Conservation (phyloP, 768 basidiomycete genomes). For the Tricholoma bakamatsutake region DNA sequence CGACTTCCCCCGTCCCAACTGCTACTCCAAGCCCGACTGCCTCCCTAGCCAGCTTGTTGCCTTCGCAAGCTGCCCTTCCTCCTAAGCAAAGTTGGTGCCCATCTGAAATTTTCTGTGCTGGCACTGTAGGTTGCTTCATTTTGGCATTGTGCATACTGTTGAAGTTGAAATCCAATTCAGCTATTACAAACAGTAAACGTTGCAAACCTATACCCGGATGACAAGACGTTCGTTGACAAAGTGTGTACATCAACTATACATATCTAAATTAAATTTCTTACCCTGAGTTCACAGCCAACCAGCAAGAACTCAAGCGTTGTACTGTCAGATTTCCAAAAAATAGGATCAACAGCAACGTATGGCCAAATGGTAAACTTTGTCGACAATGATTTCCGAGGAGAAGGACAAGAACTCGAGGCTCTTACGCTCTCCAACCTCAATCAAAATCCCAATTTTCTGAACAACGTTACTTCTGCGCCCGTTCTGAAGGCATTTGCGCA, state of each 20-base stretch:
- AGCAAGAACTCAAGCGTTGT: constrained; percentile 58
- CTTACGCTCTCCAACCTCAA: constrained; percentile 58
- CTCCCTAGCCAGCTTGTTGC: constrained; percentile 44
- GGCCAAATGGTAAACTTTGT: constrained; percentile 65
- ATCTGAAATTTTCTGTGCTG: constrained; percentile 75
- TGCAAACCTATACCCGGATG: constrained; percentile 68
- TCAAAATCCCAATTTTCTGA: constrained; percentile 57
- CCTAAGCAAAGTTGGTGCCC: constrained; percentile 74
- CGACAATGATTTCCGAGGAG: constrained; percentile 71
- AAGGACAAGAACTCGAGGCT: constrained; percentile 77
- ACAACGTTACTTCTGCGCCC: constrained; percentile 63
- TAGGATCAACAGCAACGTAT: constrained; percentile 47
- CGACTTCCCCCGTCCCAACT: constrained; percentile 38
- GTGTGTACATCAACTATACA: constrained; percentile 17
- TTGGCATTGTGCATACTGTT: constrained; percentile 4
- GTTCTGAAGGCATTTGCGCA: constrained; percentile 60
- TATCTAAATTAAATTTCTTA: background rate
- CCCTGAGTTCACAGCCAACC: constrained; percentile 53
- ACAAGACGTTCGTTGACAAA: constrained; percentile 86
- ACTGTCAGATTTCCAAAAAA: constrained; percentile 59
- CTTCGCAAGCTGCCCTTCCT: constrained; percentile 60
- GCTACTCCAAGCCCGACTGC: constrained; percentile 60
- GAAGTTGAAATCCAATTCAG: constrained; percentile 29
- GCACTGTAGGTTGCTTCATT: constrained; percentile 43
- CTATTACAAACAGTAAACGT: constrained; percentile 83